These are phyloP conservation scores for Pleurotus platypus DNA, from an alignment of 768 basidiomycete species.

Conservation along the genomic window DNA sequence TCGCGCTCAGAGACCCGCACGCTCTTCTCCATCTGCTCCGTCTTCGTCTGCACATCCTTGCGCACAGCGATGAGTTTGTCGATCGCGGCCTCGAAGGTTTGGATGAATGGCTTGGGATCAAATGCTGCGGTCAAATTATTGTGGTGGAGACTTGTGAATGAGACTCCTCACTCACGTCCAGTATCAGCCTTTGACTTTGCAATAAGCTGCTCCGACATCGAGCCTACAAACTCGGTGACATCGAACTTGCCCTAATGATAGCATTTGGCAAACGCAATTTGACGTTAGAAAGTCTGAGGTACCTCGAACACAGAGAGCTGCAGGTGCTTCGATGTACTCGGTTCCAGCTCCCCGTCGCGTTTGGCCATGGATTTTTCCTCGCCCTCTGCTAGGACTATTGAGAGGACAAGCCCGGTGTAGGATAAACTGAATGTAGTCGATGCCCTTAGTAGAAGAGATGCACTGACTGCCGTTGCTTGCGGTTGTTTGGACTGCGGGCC, in stretches of 20 bases:
- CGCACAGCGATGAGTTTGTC: slow-evolving; percentile 84
- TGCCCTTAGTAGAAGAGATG: not conserved
- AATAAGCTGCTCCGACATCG: slow-evolving; percentile 86
- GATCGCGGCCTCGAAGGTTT: slow-evolving; percentile 87
- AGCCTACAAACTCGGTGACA: slow-evolving; percentile 83
- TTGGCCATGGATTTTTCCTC: not conserved
- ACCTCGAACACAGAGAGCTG: slow-evolving; percentile 54
- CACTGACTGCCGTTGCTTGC: not conserved
- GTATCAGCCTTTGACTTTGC: slow-evolving; percentile 77
- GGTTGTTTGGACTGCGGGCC: not conserved
- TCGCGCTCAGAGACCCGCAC: slow-evolving; percentile 87
- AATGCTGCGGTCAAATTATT: slow-evolving; percentile 57
- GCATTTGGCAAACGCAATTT: not conserved
- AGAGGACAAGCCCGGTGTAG: too few species aligned
- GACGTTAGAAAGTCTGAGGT: not conserved
- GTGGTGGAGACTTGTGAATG: not conserved
- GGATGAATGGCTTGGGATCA: slow-evolving; percentile 89
- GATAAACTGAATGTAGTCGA: too few species aligned
- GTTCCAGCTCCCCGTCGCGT: not conserved
- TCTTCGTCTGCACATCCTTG: slow-evolving; percentile 86
- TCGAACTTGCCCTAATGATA: slow-evolving; percentile 77
- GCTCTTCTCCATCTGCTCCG: slow-evolving; percentile 89
- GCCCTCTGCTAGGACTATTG: not conserved
- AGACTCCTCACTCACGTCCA: slow-evolving; percentile 52
- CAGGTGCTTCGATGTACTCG: not conserved